Conservation (phyloP, 768 basidiomycete species). For the Lepiota venenata region DNA sequence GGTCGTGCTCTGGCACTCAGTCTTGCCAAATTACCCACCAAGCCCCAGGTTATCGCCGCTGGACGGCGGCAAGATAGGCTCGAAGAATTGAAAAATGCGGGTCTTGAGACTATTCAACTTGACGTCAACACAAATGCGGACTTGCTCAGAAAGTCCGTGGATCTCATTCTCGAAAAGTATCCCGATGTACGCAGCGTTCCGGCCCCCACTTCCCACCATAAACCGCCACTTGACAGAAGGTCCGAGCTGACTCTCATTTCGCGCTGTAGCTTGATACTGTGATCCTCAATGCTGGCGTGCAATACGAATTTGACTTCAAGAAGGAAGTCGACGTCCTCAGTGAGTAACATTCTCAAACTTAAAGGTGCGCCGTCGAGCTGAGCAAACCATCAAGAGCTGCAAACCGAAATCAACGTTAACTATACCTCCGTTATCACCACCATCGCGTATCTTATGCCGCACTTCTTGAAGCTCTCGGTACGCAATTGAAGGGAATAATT, state of each 20-base stretch:
- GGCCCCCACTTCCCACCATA: background rate
- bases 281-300: conserved; percentile 50
- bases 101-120: conserved; percentile 39
- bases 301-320: conserved; percentile 45
- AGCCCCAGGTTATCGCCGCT: conserved; percentile 46
- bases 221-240: background rate
- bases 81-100: conserved; percentile 38
- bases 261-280: conserved; percentile 48
- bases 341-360: background rate
- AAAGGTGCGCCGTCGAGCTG: background rate
- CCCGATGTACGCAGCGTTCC: conserved; percentile 37
- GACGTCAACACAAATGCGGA: conserved; percentile 39
- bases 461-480: conserved; percentile 53
- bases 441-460: conserved; percentile 48
- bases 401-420: conserved; percentile 50
- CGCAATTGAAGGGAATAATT: conserved; percentile 10
- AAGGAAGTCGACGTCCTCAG: conserved; percentile 38
- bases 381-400: conserved; percentile 27
- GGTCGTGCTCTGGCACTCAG: conserved; percentile 53
- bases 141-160: conserved; percentile 36
- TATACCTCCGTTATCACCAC: conserved; percentile 48
- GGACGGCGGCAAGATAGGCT: conserved; percentile 54
- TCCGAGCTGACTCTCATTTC: background rate
- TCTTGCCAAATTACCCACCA: conserved; percentile 42
- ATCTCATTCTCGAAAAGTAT: conserved; percentile 37